Percentiles rank a stretch among this genome's conserved stretches.
Conservation (phyloP, 2,329 filamentous ascomycete genomes). For the Knufia petricola region DNA sequence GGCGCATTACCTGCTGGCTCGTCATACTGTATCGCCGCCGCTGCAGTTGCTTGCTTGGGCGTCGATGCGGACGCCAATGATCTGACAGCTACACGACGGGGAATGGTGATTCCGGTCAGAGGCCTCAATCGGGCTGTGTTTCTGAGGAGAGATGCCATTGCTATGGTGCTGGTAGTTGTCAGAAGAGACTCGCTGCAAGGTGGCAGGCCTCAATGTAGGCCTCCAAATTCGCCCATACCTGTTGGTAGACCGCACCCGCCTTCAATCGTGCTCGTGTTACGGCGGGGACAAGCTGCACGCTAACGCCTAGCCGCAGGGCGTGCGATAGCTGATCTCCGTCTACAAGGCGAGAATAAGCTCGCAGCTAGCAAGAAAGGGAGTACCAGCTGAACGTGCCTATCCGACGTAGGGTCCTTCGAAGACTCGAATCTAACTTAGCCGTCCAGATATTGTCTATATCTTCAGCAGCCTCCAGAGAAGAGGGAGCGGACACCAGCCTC, state of each 20-base stretch:
- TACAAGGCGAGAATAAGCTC: neutral
- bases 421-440: too few species aligned
- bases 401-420: too few species aligned
- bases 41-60: conserved; percentile 13
- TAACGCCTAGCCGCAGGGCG: neutral
- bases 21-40: conserved; percentile 11
- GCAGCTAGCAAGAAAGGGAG: neutral
- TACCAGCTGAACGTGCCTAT: neutral
- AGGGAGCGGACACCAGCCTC: too few species aligned
- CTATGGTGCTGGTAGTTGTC: neutral
- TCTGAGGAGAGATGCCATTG: conserved; percentile 8
- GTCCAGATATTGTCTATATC: too few species aligned
- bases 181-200: neutral
- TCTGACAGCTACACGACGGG: neutral
- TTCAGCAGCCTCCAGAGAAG: too few species aligned
- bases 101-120: neutral
- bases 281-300: neutral
- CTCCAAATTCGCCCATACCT: neutral
- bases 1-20: conserved; percentile 31
- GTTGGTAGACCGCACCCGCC: neutral
- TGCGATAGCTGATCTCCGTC: conserved; percentile 4
- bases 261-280: neutral
- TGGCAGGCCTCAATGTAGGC: neutral
- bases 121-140: conserved; percentile 1
- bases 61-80: conserved; percentile 13